These are phyloP conservation scores for Rugonectria rugulosa DNA, from an alignment of 2,329 filamentous ascomycete genomes.

Conservation along the genomic window DNA sequence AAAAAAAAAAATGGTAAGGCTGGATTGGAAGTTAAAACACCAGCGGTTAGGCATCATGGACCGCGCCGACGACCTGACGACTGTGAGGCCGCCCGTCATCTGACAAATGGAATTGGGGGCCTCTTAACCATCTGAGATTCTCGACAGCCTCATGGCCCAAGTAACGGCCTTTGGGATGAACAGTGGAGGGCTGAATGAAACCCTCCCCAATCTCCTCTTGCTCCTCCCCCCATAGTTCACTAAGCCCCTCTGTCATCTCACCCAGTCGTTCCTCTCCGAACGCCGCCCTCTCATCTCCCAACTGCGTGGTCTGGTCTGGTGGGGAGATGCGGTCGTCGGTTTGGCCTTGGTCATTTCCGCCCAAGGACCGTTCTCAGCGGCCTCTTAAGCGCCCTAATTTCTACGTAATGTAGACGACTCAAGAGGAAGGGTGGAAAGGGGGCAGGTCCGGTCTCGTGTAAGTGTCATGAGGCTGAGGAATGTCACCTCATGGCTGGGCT, in stretches of 20 bases:
- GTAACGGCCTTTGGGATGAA: not conserved
- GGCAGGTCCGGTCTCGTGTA: not conserved
- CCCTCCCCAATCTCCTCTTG: not conserved
- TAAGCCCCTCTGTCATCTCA: not conserved
- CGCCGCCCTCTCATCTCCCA: not conserved
- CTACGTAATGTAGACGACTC: not conserved
- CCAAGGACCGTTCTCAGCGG: constrained; percentile 11
- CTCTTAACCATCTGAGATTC: not conserved
- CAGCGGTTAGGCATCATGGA: not conserved
- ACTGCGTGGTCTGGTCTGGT: not conserved
- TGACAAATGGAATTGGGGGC: not conserved
- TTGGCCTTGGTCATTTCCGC: not conserved
- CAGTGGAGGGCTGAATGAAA: not conserved
- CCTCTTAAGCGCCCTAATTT: constrained; percentile 11
- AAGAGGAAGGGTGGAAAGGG: not conserved
- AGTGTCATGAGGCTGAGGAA: not conserved
- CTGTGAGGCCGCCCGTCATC: not conserved
- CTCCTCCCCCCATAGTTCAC: constrained; percentile 10
- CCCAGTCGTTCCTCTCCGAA: constrained; percentile 2
- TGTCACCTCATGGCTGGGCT: not conserved
- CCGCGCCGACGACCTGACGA: not conserved
- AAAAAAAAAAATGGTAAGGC: not conserved
- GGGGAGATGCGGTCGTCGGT: not conserved
- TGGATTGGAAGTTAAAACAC: not conserved
- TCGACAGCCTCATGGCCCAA: not conserved